Evolutionary conservation across 2,329 filamentous ascomycete genomes (phyloP).

Genomic region (Grosmannia serpens): DNA sequence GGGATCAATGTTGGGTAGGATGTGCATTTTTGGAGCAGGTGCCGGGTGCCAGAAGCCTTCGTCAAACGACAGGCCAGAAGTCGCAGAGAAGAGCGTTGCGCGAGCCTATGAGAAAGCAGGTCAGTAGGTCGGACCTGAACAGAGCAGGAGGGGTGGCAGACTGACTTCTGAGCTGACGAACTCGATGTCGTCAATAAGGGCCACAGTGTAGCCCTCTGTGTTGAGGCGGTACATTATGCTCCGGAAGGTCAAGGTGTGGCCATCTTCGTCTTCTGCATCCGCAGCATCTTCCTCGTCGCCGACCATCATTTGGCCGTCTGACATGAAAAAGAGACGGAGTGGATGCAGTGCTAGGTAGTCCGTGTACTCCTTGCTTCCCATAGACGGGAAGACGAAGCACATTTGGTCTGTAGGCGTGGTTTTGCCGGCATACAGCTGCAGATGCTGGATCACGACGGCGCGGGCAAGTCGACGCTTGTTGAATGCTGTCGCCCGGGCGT

Average conservation of each 20-base stretch:
- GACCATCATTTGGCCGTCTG: slow-evolving; percentile 37
- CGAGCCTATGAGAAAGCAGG: too few species aligned
- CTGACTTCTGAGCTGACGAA: slow-evolving; percentile 52
- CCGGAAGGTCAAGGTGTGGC: slow-evolving; percentile 17
- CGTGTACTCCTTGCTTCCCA: slow-evolving; percentile 37
- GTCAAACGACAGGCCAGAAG: too few species aligned
- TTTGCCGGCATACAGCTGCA: slow-evolving; percentile 21
- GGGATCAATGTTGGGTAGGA: too few species aligned
- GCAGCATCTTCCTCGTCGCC: background rate
- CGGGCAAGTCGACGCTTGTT: slow-evolving; percentile 51
- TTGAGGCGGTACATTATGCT: slow-evolving; percentile 44
- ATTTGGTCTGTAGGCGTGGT: slow-evolving; percentile 7
- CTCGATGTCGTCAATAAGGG: slow-evolving; percentile 51
- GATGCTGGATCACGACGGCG: slow-evolving; percentile 52
- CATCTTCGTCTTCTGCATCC: slow-evolving; percentile 7
- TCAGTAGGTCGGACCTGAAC: too few species aligned
- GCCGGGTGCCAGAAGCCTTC: too few species aligned
- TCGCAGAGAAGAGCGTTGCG: too few species aligned
- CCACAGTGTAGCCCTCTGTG: slow-evolving; percentile 44
- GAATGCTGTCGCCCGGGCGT: slow-evolving; percentile 13
- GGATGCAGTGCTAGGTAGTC: slow-evolving; percentile 42
- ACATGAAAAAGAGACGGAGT: slow-evolving; percentile 57
- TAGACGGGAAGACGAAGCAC: slow-evolving; percentile 27
- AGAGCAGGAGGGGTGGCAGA: background rate
- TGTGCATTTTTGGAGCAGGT: too few species aligned